Base-by-base conservation (phyloP, 2,329 filamentous ascomycete species). In the Ophiostoma ulmi region DNA sequence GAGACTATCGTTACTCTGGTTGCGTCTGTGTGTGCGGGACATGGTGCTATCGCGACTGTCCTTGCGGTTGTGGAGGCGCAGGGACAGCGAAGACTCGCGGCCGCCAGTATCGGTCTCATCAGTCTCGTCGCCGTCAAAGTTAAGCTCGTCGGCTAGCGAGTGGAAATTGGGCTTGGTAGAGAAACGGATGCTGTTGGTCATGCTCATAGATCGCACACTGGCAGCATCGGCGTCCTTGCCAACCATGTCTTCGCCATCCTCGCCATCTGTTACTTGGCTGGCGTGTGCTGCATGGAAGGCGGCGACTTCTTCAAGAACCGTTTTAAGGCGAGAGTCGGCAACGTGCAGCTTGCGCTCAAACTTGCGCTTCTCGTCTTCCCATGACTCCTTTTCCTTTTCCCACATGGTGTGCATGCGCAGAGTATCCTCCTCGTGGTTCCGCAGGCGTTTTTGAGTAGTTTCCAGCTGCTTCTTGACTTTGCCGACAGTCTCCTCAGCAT, bases 61-160 rank as follows among this genome's bases (percentile, higher is more conserved):
- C 70, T 82, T 86, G 38, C 87, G 65, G 48, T 41, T 26, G 48
- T 63, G 68, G 10, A 48, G 79, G 66, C 79, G 76, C 71, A 81
- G 80, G 2, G 88, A 89, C 67, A 88, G 75, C 20, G 84, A 83
- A 73, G 87, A 90, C 70, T 89, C 86, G 52, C 88, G 87, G 1
- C 89, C 89, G 68, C 92, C 90, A 64, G 90, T 86, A 73, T 94
- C 89, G 48, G 91, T 90, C 73, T 91, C 83, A 70, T 88, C 86
- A 63, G 87, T 84, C 41, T 94, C 92, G 70, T 94, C 91, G 72
- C 91, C 91, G 71, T 94, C 92, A 73, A 97, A 91, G 73, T 92
- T 90, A 70, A 99, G 85, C 80, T 99, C 95, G 75, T 98, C 94
- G 0, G 95, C 95, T 58, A 99, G 84, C 73, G 91, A 97, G 72